Percentiles rank a stretch among this genome's conserved stretches.
These are phyloP conservation scores for Tardiomyces blankii DNA, from an alignment of 1,139 yeast genomes.

Conservation along the genomic window DNA sequence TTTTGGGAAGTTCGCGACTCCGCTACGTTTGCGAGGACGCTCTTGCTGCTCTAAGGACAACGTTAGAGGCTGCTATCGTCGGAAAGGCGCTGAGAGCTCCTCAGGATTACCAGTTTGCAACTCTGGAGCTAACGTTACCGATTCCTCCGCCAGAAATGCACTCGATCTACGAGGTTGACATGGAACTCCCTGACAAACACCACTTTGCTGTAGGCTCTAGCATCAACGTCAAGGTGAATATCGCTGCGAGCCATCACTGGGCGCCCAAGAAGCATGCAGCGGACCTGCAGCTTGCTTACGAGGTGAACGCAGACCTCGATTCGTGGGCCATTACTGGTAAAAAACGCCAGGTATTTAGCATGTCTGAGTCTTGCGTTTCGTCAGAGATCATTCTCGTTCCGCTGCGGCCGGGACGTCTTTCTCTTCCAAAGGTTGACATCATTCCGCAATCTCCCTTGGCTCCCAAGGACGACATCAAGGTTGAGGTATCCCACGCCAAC, in stretches of 20 bases:
- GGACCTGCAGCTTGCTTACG: slow-evolving; percentile 25
- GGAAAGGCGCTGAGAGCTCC: neutral
- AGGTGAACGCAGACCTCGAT: slow-evolving; percentile 30
- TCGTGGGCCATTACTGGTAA: slow-evolving; percentile 67
- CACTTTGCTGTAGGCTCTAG: slow-evolving; percentile 57
- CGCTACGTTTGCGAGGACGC: neutral
- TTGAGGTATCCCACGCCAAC: slow-evolving; percentile 57
- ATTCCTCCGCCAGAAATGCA: slow-evolving; percentile 16
- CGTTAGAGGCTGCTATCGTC: neutral
- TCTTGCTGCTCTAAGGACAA: neutral
- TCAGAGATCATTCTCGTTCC: slow-evolving; percentile 53
- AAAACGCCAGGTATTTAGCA: slow-evolving; percentile 33
- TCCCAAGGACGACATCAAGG: slow-evolving; percentile 27
- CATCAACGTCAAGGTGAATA: slow-evolving; percentile 33
- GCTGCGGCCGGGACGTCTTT: slow-evolving; percentile 59
- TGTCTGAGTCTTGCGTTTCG: slow-evolving; percentile 16
- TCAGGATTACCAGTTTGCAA: neutral
- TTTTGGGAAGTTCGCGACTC: neutral
- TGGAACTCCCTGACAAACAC: neutral
- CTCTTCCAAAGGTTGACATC: slow-evolving; percentile 55
- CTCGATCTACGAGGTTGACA: slow-evolving; percentile 11
- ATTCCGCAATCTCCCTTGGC: slow-evolving; percentile 5
- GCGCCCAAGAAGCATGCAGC: slow-evolving; percentile 12
- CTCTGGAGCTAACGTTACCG: neutral
- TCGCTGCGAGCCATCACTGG: slow-evolving; percentile 41